Base-by-base conservation (phyloP, 495 filamentous ascomycete species). In the Neurospora hispaniola region DNA sequence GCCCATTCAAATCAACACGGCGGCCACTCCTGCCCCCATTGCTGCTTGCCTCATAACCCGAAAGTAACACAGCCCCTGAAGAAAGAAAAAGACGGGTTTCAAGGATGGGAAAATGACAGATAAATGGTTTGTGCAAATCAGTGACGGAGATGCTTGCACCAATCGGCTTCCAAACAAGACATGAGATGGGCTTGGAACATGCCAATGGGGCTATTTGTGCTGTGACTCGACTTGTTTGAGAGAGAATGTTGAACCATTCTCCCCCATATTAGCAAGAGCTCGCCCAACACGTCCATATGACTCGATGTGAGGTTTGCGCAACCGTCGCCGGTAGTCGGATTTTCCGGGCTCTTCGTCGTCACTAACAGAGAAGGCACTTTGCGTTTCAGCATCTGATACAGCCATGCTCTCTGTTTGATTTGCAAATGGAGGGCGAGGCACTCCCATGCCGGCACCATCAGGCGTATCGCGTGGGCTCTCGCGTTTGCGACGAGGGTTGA, bases 401-500 rank as follows among this genome's bases (percentile, higher is more conserved):
- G 76, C 66, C 73, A 75, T 74, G 74, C 73, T 69, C 41, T 79
- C 73, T 0, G 70, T 66, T 14, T 77, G 76, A 42, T 59, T 75
- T 42, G 74, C 75, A 40, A 71, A 78, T 5, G 79, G 78, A 11
- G 71, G 69, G 11, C 74, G 72, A 16, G 78, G 77, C 43, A 75
- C 62, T 3, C 70, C 70, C 80, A 76, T 76, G 75, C 78, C 77
- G 83, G 62, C 78, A 2, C 85, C 85, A 10, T 87, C 86, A 6
- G 85, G 84, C 66, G 86, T 84, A 0, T 85, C 82, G 9, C 85
- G 85, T 0, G 87, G 87, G 68, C 82, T 84, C 41, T 90, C 89
- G 23, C 89, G 87, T 62, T 81, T 82, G 35, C 90, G 86, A 23
- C 89, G 87, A 7, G 91, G 91, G 79, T 93, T 91, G 82, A 92